These are phyloP conservation scores for Paspalum notatum DNA, from an alignment of 176 grass and related monocot species.

Conservation along the genomic window DNA sequence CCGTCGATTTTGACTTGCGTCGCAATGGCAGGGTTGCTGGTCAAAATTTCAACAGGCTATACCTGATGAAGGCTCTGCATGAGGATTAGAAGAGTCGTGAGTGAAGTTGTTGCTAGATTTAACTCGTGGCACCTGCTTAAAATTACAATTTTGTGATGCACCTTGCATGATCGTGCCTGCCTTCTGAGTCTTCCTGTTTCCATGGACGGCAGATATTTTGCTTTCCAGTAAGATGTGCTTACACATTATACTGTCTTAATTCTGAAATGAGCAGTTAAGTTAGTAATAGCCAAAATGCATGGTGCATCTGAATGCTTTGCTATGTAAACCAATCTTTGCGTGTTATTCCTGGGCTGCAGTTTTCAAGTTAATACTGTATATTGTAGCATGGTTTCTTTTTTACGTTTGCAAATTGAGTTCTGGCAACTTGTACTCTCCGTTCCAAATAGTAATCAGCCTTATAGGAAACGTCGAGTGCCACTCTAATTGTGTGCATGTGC, in stretches of 20 bases:
- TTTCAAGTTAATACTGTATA: not conserved
- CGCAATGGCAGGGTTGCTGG: constrained; percentile 66
- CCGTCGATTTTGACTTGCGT: constrained; percentile 14
- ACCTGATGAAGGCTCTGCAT: constrained; percentile 88
- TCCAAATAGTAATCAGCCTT: no score
- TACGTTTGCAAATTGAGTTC: not conserved
- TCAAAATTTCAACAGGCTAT: constrained; percentile 81
- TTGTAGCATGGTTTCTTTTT: not conserved
- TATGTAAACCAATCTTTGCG: not conserved
- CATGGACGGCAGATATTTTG: constrained; percentile 15
- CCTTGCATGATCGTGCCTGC: not conserved
- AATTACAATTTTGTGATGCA: constrained; percentile 44
- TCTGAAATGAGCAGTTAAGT: not conserved
- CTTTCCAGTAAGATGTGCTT: not conserved
- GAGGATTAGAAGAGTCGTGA: constrained; percentile 55
- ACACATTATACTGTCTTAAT: not conserved
- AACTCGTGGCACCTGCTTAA: constrained; percentile 4
- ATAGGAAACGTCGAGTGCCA: no score
- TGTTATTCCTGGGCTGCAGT: not conserved
- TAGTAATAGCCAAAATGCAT: not conserved
- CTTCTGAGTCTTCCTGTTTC: constrained; percentile 14
- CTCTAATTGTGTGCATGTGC: no score
- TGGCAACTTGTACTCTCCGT: no score
- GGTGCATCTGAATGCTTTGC: not conserved
- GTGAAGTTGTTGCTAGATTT: constrained; percentile 26